Conservation (phyloP, 2,329 filamentous ascomycete species). For the Epichloe coenophiala region DNA sequence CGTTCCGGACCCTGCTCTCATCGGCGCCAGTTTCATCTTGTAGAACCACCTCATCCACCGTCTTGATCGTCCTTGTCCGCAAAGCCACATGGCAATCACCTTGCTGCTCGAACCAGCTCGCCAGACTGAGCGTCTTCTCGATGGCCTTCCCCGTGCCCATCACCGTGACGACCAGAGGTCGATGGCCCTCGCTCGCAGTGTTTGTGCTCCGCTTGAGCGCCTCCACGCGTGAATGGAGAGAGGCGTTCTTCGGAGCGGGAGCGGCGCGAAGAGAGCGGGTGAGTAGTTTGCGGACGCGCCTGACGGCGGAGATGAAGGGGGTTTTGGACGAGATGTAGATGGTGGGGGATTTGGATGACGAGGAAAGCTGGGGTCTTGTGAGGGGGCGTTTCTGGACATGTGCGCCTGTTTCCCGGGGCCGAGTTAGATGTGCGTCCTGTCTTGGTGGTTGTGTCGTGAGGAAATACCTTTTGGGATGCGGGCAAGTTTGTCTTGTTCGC, state of each 20-base stretch:
- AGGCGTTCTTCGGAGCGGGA: constrained; percentile 33
- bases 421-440: not conserved
- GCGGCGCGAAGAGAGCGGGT: constrained; percentile 32
- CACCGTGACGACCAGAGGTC: constrained; percentile 32
- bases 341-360: constrained; percentile 28
- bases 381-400: constrained; percentile 37
- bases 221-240: constrained; percentile 32
- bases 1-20: constrained; percentile 29
- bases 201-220: constrained; percentile 23
- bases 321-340: constrained; percentile 54
- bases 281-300: constrained; percentile 51
- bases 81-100: constrained; percentile 44
- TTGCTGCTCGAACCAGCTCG: constrained; percentile 50
- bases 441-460: not conserved
- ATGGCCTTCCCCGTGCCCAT: constrained; percentile 56
- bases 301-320: constrained; percentile 57
- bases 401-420: constrained; percentile 24
- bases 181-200: constrained; percentile 9
- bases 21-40: constrained; percentile 24
- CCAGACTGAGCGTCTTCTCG: constrained; percentile 46
- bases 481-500: not conserved
- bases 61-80: constrained; percentile 48
- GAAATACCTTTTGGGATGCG: constrained; percentile 4
- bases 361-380: constrained; percentile 25
- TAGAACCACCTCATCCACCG: constrained; percentile 51